Evolutionary conservation across 2,329 filamentous ascomycete species (phyloP), one percentile per base, ranked within the genome.

Genomic region (Ceratocystis alfenasii): DNA sequence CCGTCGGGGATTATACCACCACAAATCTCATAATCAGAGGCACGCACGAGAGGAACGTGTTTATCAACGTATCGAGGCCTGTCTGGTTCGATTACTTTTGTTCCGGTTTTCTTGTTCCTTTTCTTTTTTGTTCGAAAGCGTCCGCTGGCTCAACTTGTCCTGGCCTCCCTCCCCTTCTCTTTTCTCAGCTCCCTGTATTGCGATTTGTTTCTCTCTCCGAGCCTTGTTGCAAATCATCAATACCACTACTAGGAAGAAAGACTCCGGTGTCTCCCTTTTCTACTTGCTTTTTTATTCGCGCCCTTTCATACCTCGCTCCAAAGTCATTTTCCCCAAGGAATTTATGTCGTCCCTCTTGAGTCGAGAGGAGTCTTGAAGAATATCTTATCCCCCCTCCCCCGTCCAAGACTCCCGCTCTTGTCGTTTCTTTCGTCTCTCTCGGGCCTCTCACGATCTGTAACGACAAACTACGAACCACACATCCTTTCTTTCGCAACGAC

Each of bases 321-420:
- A 59, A 59, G 28, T 12, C 30, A 15, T 17, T 2, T 59, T 33
- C 33, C 15, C 53, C 28, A 59, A 7, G 28, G 53, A 59, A 17
- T 33, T 36, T 36, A 25, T 25, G 28, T 36, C 6, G 36, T 41
- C 28, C 6, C 28, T 59, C 8, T 33, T 59, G 12, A 30, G 7
- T 59, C 12, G 6, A 30, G 22, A n/a, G 7, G 36, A 59, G 25
- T 20, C 25, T 46, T 48, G 61, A 63, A 63, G 44, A 63, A 63
- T 45, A 63, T 63, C 61, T 63, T 63, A 48, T 63, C 41, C 61
- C 61, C 36, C 10, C 8, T 44, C 61, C 61, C 44, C 61, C 41
- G 25, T 46, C 22, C 41, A 12, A 62, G 17, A 33, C 53, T 57
- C 12, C 28, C 30, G 17, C 53, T 33, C 25, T 33, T 17, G 53